Evolutionary conservation across 805 yeast species (phyloP).

Genomic region (Myxozyma monticola): DNA sequence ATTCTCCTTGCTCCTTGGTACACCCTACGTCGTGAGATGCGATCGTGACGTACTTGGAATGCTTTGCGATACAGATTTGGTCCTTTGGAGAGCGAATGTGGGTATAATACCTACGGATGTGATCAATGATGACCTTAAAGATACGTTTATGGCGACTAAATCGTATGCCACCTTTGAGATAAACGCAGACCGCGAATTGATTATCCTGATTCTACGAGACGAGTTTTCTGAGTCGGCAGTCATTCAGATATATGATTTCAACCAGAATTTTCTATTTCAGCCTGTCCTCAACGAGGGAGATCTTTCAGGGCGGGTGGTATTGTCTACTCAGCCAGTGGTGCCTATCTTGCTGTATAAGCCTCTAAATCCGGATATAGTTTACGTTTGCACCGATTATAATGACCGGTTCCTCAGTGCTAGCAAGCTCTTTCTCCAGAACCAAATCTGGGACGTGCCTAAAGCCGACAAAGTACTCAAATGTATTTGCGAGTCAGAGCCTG

Average conservation of each 20-base stretch:
- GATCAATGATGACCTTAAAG: slow-evolving; percentile 2
- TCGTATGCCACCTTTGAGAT: slow-evolving; percentile 15
- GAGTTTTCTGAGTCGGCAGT: slow-evolving; percentile 17
- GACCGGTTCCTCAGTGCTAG: slow-evolving; percentile 27
- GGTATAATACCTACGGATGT: slow-evolving; percentile 18
- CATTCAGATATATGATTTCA: slow-evolving; percentile 18
- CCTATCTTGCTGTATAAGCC: too few species aligned
- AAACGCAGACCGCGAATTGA: slow-evolving; percentile 15
- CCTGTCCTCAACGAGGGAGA: slow-evolving; percentile 7
- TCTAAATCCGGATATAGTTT: slow-evolving; percentile 12
- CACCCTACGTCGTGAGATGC: too few species aligned
- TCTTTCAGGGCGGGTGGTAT: too few species aligned
- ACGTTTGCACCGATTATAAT: slow-evolving; percentile 13
- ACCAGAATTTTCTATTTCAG: slow-evolving; percentile 19
- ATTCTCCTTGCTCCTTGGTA: too few species aligned
- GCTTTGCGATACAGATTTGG: slow-evolving; percentile 24
- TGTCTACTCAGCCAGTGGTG: slow-evolving; percentile 14
- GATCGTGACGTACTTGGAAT: slow-evolving; percentile 23
- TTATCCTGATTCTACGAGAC: slow-evolving; percentile 18
- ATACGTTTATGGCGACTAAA: background rate
- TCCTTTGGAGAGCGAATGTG: slow-evolving; percentile 25
- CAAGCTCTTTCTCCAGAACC: too few species aligned
- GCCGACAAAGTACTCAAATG: too few species aligned
- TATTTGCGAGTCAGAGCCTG: slow-evolving; percentile 26
- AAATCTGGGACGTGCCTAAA: too few species aligned